Conservation (phyloP, 106 monocot genomes). For the Phalaenopsis aphrodite region DNA sequence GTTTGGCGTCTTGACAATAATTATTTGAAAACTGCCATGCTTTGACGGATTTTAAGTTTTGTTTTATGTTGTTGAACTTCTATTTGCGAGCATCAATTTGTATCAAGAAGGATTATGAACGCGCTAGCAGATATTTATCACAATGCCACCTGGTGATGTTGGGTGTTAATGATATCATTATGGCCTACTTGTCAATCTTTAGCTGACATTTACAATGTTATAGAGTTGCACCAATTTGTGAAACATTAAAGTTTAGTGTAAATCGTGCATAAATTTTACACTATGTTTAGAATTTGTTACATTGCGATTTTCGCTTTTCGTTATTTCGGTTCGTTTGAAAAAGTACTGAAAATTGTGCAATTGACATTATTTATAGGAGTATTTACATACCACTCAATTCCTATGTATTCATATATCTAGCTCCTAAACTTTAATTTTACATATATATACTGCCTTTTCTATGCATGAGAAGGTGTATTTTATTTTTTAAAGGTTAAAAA, state of each 20-base stretch:
- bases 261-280: background rate
- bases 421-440: no score
- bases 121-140: background rate
- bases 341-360: background rate
- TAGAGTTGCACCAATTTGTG: background rate
- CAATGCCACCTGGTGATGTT: background rate
- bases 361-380: background rate
- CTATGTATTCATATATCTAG: no score
- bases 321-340: background rate
- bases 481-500: no score
- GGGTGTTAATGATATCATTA: background rate
- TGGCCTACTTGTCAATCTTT: background rate
- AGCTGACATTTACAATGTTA: background rate
- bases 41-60: background rate
- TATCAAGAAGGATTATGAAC: background rate
- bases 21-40: no score
- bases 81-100: background rate
- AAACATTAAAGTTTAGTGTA: background rate
- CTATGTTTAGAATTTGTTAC: background rate
- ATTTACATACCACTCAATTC: no score
- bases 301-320: background rate
- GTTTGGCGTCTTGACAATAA: no score
- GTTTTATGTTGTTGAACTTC: background rate
- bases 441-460: no score
- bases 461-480: no score